Percentiles rank a stretch among this genome's conserved stretches.
These are phyloP conservation scores for Aureoboletus auriporus DNA, from an alignment of 768 basidiomycete species.

Conservation along the genomic window DNA sequence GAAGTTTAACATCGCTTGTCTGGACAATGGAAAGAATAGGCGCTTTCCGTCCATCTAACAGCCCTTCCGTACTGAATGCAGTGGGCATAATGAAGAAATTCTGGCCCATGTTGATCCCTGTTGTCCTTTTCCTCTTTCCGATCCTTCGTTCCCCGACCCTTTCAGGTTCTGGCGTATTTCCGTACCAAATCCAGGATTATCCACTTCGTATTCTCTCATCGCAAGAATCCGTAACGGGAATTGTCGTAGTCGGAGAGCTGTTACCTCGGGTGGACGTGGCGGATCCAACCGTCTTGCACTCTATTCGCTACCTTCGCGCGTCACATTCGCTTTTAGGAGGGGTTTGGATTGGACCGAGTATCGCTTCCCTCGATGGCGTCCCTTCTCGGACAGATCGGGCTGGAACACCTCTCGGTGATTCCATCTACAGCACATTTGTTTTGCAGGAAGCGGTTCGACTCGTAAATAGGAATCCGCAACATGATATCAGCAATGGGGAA, in stretches of 20 bases:
- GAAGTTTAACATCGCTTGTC: slow-evolving; percentile 10
- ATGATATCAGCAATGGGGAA: slow-evolving; percentile 34
- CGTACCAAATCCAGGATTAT: slow-evolving; percentile 49
- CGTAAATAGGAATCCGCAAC: slow-evolving; percentile 47
- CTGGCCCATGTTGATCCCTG: slow-evolving; percentile 19
- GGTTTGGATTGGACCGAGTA: slow-evolving; percentile 67
- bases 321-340: slow-evolving; percentile 68
- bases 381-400: slow-evolving; percentile 46
- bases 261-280: slow-evolving; percentile 35
- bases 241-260: slow-evolving; percentile 78
- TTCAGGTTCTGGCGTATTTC: slow-evolving; percentile 45
- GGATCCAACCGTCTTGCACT: slow-evolving; percentile 36
- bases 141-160: slow-evolving; percentile 53
- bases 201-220: slow-evolving; percentile 67
- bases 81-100: slow-evolving; percentile 1
- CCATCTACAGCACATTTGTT: slow-evolving; percentile 80
- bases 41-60: neutral
- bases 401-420: slow-evolving; percentile 60
- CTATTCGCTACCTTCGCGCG: slow-evolving; percentile 57
- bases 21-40: slow-evolving; percentile 11
- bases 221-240: slow-evolving; percentile 69
- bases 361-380: slow-evolving; percentile 39
- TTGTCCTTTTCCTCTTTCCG: slow-evolving; percentile 36
- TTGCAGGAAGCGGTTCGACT: slow-evolving; percentile 84
- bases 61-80: neutral